Conservation (phyloP, 306 rosid genomes). For the Sphenostylis stenocarpa region DNA sequence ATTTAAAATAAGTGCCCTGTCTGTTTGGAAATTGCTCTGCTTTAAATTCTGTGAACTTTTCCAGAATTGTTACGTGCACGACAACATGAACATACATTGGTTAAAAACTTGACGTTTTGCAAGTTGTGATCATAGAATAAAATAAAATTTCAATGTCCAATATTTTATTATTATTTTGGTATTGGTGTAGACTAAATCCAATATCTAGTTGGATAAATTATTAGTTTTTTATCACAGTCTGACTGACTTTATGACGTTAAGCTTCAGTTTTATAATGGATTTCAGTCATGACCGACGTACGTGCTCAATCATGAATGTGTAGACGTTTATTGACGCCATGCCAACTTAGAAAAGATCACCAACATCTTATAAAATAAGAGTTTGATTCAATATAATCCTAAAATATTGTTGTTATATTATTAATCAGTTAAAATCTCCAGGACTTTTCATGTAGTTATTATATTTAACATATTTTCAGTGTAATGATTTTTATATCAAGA, state of each 20-base stretch:
- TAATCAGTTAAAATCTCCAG: neutral
- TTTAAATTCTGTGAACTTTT: constrained; percentile 12
- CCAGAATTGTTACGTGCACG: constrained; percentile 2
- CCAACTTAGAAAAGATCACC: neutral
- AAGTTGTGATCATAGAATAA: neutral
- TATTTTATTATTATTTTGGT: neutral
- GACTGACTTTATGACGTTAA: neutral
- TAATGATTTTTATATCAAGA: no score
- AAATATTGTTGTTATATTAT: no score
- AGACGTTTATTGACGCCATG: neutral
- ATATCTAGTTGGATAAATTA: neutral
- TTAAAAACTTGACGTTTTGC: neutral
- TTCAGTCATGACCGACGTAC: neutral
- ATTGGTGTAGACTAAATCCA: neutral
- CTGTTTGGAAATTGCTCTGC: constrained; percentile 16
- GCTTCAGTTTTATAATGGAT: neutral
- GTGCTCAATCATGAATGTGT: neutral
- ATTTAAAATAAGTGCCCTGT: neutral
- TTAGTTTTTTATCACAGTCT: neutral
- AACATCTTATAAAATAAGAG: neutral
- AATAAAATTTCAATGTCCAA: neutral
- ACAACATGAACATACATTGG: neutral
- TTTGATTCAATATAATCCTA: neutral
- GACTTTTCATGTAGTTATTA: no score
- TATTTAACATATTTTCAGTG: no score